phyloP scores from a whole-genome alignment of 2,329 filamentous ascomycete species.

The Aureobasidium sp. region DNA sequence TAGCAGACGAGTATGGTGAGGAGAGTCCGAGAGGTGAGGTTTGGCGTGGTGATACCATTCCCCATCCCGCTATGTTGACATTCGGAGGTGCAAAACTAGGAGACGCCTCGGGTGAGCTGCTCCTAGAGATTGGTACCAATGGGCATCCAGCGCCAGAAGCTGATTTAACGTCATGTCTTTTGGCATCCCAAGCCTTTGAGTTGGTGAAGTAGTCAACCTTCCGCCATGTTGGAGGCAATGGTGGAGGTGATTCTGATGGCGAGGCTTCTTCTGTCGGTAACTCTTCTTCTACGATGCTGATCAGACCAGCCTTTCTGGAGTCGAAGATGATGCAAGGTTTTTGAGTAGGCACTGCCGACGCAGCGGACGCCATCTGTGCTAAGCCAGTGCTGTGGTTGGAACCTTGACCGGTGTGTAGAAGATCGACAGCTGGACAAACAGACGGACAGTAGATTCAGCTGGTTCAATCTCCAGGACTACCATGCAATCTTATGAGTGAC shows the following conservation, averaged over 20 bases:
- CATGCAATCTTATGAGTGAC: constrained; percentile 7
- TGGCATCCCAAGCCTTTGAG: background rate
- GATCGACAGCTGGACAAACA: background rate
- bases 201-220: background rate
- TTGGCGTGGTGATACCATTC: background rate
- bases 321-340: background rate
- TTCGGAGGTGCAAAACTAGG: background rate
- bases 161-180: background rate
- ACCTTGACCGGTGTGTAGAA: background rate
- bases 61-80: background rate
- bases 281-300: constrained; percentile 9
- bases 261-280: background rate
- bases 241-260: background rate
- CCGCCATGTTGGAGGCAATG: background rate
- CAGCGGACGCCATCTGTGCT: constrained; percentile 4
- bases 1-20: background rate
- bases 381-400: background rate
- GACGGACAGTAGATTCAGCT: background rate
- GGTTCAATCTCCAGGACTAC: background rate
- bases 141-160: background rate
- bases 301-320: background rate
- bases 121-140: background rate
- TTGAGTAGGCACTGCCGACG: background rate
- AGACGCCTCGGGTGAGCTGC: background rate
- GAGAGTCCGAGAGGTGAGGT: background rate